A percentile compares a stretch with the other conserved stretches of the same genome.
Evolutionary conservation across 306 rosid species (phyloP).

Genomic region (Rosa persica): DNA sequence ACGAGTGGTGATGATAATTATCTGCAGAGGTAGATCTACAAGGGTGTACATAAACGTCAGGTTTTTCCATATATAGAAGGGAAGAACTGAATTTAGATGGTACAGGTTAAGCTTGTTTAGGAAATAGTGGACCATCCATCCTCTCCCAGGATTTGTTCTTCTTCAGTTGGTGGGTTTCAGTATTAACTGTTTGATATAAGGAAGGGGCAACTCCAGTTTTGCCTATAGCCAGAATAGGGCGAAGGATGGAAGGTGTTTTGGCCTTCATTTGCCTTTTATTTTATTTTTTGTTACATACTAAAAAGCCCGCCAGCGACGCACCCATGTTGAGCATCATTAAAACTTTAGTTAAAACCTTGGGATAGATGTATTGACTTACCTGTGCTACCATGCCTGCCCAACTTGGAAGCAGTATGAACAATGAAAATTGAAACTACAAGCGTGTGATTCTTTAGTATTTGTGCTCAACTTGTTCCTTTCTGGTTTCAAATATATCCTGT

Average conservation of each 20-base stretch:
- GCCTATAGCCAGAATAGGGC: neutral
- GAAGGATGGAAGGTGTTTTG: neutral
- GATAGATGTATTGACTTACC: neutral
- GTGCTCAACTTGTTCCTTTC: neutral
- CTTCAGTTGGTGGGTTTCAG: neutral
- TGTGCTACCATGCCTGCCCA: neutral
- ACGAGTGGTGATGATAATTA: neutral
- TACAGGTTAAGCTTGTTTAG: neutral
- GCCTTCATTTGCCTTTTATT: neutral
- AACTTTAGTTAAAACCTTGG: neutral
- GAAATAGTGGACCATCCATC: neutral
- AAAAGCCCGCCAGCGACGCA: neutral
- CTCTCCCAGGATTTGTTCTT: neutral
- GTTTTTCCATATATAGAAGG: neutral
- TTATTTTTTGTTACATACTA: neutral
- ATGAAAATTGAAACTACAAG: neutral
- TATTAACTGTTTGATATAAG: neutral
- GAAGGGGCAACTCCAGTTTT: neutral
- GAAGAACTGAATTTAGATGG: constrained; percentile 2
- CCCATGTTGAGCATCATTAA: neutral
- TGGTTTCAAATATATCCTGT: neutral
- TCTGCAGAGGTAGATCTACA: too few relatives aligned
- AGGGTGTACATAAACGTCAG: neutral
- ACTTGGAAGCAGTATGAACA: neutral
- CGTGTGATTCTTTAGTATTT: neutral